Evolutionary conservation across 1,284 basidiomycete species (phyloP).

Genomic region (Naganishia liquefaciens): DNA sequence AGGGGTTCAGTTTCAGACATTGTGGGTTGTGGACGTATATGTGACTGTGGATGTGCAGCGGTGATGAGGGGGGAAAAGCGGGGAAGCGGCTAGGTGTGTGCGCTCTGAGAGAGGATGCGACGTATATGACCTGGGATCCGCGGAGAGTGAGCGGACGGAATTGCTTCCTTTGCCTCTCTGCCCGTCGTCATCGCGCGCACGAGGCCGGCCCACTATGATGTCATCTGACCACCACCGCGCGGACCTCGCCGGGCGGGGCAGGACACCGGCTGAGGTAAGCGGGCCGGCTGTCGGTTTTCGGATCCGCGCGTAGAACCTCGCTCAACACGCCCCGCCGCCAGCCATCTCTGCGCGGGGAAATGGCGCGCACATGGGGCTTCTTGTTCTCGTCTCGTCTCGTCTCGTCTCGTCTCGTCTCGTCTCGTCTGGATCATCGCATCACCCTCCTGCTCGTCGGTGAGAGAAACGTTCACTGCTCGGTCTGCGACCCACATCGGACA

Average conservation of each 20-base stretch:
- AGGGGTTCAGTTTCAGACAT: conserved; percentile 48
- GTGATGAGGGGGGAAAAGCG: background rate
- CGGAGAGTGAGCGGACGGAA: background rate
- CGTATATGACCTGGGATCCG: background rate
- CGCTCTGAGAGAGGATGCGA: background rate
- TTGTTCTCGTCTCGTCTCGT: no score
- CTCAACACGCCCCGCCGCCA: conserved; percentile 9
- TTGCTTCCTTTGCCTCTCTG: background rate
- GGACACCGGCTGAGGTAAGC: background rate
- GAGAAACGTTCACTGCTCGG: background rate
- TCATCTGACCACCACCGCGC: background rate
- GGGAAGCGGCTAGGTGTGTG: background rate
- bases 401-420: no score
- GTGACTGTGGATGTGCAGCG: background rate
- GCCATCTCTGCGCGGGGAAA: conserved; percentile 9
- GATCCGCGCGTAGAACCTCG: background rate
- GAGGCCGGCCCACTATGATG: background rate
- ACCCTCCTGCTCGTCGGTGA: background rate
- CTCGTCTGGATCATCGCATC: background rate
- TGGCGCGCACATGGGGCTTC: conserved; percentile 17
- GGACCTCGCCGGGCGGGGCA: background rate
- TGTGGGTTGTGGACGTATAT: conserved; percentile 6
- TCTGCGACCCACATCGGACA: conserved; percentile 22
- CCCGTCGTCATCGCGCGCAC: background rate
- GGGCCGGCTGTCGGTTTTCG: no score